Percentiles rank a stretch among this genome's conserved stretches.
Conservation (phyloP, 2,329 filamentous ascomycete genomes). For the Cytospora schulzeri region DNA sequence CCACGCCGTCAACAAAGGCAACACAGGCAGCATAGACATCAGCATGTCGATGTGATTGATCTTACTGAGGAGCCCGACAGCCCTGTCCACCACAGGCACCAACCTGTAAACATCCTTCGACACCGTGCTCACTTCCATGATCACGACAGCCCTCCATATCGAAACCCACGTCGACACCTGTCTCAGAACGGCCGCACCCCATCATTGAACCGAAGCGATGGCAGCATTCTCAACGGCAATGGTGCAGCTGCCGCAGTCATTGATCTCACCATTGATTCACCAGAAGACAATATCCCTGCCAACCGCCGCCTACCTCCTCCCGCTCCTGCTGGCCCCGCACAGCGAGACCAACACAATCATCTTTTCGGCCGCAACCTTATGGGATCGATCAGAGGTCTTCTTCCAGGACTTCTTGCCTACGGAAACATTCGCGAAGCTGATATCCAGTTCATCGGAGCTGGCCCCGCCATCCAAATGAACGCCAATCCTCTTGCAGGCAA, state of each 20-base stretch:
- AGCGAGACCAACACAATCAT: slow-evolving; percentile 11
- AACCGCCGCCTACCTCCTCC: slow-evolving; percentile 23
- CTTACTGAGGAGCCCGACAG: slow-evolving; percentile 55
- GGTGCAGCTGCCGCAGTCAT: slow-evolving; percentile 43
- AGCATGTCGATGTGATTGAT: slow-evolving; percentile 46
- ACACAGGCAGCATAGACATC: slow-evolving; percentile 20
- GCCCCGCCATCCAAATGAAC: slow-evolving; percentile 25
- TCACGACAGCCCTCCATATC: slow-evolving; percentile 8
- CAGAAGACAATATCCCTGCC: slow-evolving; percentile 32
- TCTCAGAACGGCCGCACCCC: slow-evolving; percentile 46
- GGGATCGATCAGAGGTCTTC: slow-evolving; percentile 11
- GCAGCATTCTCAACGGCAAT: slow-evolving; percentile 40
- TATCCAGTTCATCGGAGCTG: slow-evolving; percentile 32
- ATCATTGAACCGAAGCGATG: slow-evolving; percentile 47
- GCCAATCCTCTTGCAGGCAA: slow-evolving; percentile 36
- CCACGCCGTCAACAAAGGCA: slow-evolving; percentile 27
- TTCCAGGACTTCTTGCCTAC: slow-evolving; percentile 13
- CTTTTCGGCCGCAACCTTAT: slow-evolving; percentile 15
- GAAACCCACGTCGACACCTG: slow-evolving; percentile 46
- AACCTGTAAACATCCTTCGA: slow-evolving; percentile 19
- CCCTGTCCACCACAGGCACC: slow-evolving; percentile 32
- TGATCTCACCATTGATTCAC: slow-evolving; percentile 54
- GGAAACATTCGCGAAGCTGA: slow-evolving; percentile 34
- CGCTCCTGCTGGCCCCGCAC: slow-evolving; percentile 6
- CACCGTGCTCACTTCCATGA: slow-evolving; percentile 4